phyloP scores from a whole-genome alignment of 768 basidiomycete genomes.

The Rhodotorula toruloides region DNA sequence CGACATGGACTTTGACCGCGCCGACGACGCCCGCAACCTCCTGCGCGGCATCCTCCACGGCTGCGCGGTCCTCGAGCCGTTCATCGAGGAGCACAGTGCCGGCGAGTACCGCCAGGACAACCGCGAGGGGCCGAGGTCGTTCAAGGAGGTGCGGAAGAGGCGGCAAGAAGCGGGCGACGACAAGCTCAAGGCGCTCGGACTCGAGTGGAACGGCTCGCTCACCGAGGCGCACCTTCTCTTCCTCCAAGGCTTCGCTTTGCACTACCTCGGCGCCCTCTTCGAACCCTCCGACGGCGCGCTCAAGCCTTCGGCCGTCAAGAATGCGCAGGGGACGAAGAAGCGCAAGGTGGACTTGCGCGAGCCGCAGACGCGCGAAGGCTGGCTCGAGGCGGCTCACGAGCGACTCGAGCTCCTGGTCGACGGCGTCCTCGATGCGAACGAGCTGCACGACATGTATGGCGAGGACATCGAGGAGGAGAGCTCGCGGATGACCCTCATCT shows the following conservation, averaged over 20 bases:
- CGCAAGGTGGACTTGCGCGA: conserved; percentile 36
- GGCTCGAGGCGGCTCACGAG: conserved; percentile 18
- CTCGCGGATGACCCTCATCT: too few species aligned
- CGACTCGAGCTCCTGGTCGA: background rate
- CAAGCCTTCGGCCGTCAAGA: background rate
- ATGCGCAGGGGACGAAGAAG: conserved; percentile 7
- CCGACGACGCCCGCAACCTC: conserved; percentile 29
- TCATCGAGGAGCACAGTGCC: background rate
- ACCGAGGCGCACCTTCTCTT: background rate
- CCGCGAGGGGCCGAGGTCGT: background rate
- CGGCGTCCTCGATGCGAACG: background rate
- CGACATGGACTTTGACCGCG: conserved; percentile 7
- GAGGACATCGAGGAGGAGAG: background rate
- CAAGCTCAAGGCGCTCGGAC: conserved; percentile 25
- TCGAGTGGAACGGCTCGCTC: background rate
- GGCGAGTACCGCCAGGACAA: background rate
- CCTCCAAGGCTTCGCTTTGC: conserved; percentile 29
- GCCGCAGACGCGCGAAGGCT: conserved; percentile 21
- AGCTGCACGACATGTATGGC: background rate
- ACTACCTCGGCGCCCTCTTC: conserved; percentile 22
- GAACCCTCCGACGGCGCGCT: conserved; percentile 1
- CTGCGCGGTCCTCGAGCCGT: conserved; percentile 20
- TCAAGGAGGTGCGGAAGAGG: conserved; percentile 1
- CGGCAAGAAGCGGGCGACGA: conserved; percentile 11
- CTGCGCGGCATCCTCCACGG: conserved; percentile 38